Conservation (phyloP, 306 rosid species). For the Cicer cuneatum region DNA sequence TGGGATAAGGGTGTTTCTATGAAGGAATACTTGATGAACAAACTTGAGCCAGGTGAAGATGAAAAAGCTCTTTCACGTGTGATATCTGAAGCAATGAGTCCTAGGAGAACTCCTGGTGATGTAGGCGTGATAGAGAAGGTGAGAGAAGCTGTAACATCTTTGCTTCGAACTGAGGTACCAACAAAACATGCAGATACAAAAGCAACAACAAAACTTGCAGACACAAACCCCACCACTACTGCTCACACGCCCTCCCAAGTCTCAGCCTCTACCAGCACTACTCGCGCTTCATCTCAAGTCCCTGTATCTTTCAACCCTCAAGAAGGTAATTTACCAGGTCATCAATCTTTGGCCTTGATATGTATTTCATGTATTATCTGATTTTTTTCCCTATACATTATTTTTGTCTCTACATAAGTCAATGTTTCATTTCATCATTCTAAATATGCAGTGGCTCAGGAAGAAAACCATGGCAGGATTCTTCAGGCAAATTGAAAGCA, state of each 20-base stretch:
- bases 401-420: not conserved
- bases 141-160: constrained; percentile 75
- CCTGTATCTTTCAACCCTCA: constrained; percentile 48
- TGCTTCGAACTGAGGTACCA: constrained; percentile 63
- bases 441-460: constrained; percentile 65
- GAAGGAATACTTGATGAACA: constrained; percentile 75
- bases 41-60: constrained; percentile 92
- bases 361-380: constrained; percentile 33
- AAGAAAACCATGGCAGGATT: constrained; percentile 67
- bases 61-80: constrained; percentile 83
- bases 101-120: constrained; percentile 58
- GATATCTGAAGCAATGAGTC: constrained; percentile 80
- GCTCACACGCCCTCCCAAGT: constrained; percentile 22
- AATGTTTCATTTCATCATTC: constrained; percentile 29
- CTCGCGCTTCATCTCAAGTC: constrained; percentile 6
- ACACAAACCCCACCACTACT: constrained; percentile 30
- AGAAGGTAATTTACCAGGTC: constrained; percentile 52
- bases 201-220: constrained; percentile 36
- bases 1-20: constrained; percentile 84
- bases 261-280: constrained; percentile 43
- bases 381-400: not conserved
- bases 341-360: not conserved
- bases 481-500: constrained; percentile 74
- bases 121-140: constrained; percentile 80
- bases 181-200: constrained; percentile 41